phyloP scores from a whole-genome alignment of 441 rosid genomes.

The Breynia disticha region DNA sequence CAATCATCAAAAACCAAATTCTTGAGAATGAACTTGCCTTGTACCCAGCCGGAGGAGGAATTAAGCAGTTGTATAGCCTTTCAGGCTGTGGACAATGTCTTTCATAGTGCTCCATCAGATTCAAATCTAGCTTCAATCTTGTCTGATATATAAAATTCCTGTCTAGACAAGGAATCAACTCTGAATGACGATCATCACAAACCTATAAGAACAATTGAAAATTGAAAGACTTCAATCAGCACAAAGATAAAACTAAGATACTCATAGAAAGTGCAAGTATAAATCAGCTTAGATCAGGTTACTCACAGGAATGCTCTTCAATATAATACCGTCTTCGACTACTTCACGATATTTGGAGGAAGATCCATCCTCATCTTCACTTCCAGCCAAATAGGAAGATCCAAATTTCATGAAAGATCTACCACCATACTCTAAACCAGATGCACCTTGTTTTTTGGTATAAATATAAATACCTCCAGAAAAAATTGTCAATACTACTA shows the following conservation, averaged over 20 bases:
- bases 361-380: background rate
- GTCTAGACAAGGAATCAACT: constrained; percentile 91
- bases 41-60: constrained; percentile 94
- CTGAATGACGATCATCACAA: constrained; percentile 86
- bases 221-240: constrained; percentile 8
- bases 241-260: background rate
- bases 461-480: background rate
- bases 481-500: background rate
- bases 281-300: background rate
- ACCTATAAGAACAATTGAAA: constrained; percentile 35
- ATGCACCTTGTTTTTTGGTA: background rate
- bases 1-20: too few species aligned
- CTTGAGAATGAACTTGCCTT: constrained; percentile 32
- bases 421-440: constrained; percentile 11
- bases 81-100: constrained; percentile 93
- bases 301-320: background rate
- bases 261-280: background rate
- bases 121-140: constrained; percentile 88
- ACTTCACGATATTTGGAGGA: constrained; percentile 17
- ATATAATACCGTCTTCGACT: background rate
- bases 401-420: background rate
- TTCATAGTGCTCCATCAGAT: constrained; percentile 94
- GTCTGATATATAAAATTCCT: constrained; percentile 77
- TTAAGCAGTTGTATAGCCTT: constrained; percentile 81
- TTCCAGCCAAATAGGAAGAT: background rate